Conservation (phyloP, 2,329 filamentous ascomycete species). For the Penicillium verrucosum region DNA sequence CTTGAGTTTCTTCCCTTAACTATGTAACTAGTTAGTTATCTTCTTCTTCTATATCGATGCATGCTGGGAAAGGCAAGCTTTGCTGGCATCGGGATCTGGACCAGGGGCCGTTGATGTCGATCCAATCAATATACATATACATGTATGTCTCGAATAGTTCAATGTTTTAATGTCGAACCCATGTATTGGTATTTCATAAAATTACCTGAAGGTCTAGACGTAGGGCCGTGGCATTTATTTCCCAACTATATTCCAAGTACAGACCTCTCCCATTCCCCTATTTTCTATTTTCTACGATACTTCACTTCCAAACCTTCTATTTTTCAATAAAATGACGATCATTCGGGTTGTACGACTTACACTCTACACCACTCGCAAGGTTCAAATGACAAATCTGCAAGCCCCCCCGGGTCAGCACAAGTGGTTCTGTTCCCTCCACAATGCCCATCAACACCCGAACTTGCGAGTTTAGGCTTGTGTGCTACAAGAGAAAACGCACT, state of each 20-base stretch:
- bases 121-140: not conserved
- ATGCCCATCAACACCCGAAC: not conserved
- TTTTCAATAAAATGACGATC: not conserved
- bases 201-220: not conserved
- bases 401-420: slow-evolving; percentile 1
- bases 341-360: not conserved
- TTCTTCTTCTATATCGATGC: not conserved
- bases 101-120: not conserved
- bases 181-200: not conserved
- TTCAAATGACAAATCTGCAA: not conserved
- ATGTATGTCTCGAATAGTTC: too few relatives aligned
- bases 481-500: not conserved
- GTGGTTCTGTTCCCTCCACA: not conserved
- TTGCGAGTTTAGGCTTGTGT: not conserved
- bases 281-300: not conserved
- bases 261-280: not conserved
- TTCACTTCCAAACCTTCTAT: not conserved
- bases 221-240: not conserved
- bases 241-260: not conserved
- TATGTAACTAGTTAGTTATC: not conserved
- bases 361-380: not conserved
- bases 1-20: not conserved
- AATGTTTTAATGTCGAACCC: not conserved
- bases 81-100: too few relatives aligned
- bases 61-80: not conserved